Conservation (phyloP, 139 green algal genomes). For the Picochlorum sp. region DNA sequence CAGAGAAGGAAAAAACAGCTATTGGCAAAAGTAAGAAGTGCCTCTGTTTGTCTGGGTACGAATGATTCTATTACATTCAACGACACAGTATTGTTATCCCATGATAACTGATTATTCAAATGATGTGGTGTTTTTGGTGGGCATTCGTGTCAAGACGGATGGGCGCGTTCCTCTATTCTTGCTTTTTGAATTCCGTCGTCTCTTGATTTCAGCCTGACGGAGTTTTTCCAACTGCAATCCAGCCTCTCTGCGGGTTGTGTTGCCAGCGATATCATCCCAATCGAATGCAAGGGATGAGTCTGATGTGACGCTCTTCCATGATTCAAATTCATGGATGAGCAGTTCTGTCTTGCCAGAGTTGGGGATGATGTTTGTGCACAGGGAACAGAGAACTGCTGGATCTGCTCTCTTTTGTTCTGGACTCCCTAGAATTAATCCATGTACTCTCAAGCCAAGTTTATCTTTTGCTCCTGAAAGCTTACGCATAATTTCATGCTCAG, state of each 20-base stretch:
- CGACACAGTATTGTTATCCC: too few relatives aligned
- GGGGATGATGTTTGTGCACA: slow-evolving; percentile 66
- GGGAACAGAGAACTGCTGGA: slow-evolving; percentile 63
- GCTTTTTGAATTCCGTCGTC: slow-evolving; percentile 7
- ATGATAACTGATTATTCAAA: slow-evolving; percentile 17
- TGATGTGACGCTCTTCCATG: slow-evolving; percentile 50
- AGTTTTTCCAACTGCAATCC: slow-evolving; percentile 56
- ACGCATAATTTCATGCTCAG: slow-evolving; percentile 67
- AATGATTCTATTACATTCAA: too few relatives aligned
- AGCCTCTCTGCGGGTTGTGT: slow-evolving; percentile 48
- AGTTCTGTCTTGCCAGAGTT: slow-evolving; percentile 45
- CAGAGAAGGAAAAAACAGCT: too few relatives aligned
- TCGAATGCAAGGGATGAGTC: slow-evolving; percentile 55
- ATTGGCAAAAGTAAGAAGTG: too few relatives aligned
- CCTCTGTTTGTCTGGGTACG: background rate
- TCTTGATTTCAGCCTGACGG: slow-evolving; percentile 33
- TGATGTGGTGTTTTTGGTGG: slow-evolving; percentile 16
- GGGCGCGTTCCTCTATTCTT: background rate
- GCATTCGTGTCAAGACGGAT: slow-evolving; percentile 19
- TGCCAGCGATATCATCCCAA: slow-evolving; percentile 61
- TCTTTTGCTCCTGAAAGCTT: slow-evolving; percentile 74
- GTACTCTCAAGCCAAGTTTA: slow-evolving; percentile 69
- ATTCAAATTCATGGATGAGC: slow-evolving; percentile 58
- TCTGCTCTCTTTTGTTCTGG: slow-evolving; percentile 73
- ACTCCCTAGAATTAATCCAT: slow-evolving; percentile 67